phyloP scores from a whole-genome alignment of 805 yeast genomes.

The Phaffomyces antillensis region DNA sequence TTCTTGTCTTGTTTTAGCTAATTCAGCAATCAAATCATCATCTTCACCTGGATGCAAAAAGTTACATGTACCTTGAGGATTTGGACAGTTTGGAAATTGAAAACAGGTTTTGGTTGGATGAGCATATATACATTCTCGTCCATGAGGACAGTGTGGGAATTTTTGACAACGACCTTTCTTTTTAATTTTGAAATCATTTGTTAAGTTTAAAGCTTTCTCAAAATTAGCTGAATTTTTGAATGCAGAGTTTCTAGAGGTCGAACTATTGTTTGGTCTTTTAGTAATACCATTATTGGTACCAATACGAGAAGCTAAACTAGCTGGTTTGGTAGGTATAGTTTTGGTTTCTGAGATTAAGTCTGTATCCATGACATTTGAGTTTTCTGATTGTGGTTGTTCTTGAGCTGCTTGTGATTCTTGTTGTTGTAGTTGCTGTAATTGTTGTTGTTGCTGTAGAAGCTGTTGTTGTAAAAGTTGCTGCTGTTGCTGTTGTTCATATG shows the following conservation, averaged over 20 bases:
- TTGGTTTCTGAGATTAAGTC: neutral
- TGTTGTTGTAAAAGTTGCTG: conserved; percentile 1
- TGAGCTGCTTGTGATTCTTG: neutral
- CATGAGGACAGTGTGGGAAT: conserved; percentile 62
- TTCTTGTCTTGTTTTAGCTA: conserved; percentile 54
- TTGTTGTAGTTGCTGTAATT: conserved; percentile 1
- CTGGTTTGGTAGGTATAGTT: conserved; percentile 8
- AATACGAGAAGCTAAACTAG: conserved; percentile 6
- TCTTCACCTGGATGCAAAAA: conserved; percentile 84
- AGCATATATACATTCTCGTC: conserved; percentile 61
- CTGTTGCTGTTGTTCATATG: conserved; percentile 7
- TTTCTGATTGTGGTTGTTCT: neutral
- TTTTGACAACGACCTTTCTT: conserved; percentile 60
- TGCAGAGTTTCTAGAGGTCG: conserved; percentile 15
- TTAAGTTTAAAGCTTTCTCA: conserved; percentile 32
- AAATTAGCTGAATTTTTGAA: conserved; percentile 26
- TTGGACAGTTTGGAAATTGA: conserved; percentile 71
- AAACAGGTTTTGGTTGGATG: conserved; percentile 78
- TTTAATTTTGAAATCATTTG: conserved; percentile 31
- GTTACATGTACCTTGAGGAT: conserved; percentile 75
- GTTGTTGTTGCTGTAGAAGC: neutral
- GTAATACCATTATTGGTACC: conserved; percentile 2
- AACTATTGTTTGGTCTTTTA: conserved; percentile 3
- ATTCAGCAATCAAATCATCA: conserved; percentile 59
- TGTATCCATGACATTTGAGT: conserved; percentile 1